Evolutionary conservation across 192 early-diverging fungal genomes (phyloP).

Genomic region (Dimargaris cristalligena): DNA sequence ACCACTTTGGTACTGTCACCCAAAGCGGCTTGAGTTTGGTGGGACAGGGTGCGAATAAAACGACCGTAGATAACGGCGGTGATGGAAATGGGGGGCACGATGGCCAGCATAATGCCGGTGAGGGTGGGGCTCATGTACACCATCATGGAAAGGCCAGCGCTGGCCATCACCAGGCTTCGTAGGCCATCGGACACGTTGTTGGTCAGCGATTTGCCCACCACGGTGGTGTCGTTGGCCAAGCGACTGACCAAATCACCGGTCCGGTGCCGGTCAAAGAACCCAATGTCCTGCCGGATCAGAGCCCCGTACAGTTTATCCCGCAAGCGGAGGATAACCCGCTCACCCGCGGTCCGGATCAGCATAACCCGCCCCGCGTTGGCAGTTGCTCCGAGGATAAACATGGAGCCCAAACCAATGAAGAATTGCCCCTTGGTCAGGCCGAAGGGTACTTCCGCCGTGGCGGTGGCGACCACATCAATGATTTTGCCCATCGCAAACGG

Average conservation of each 20-base stretch:
- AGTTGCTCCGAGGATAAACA: constrained; percentile 20
- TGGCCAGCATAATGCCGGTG: constrained; percentile 48
- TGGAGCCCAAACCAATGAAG: constrained; percentile 26
- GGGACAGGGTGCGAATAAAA: constrained; percentile 39
- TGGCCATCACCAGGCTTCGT: constrained; percentile 35
- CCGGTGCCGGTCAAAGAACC: constrained; percentile 28
- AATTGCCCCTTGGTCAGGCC: constrained; percentile 35
- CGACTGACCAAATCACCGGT: constrained; percentile 64
- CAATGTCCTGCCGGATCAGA: constrained; percentile 26
- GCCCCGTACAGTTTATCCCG: constrained; percentile 21
- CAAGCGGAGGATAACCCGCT: constrained; percentile 22
- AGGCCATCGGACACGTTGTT: constrained; percentile 61
- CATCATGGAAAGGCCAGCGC: constrained; percentile 48
- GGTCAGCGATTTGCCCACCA: constrained; percentile 57
- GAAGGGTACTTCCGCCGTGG: constrained; percentile 20
- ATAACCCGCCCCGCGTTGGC: constrained; percentile 23
- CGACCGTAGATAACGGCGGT: constrained; percentile 52
- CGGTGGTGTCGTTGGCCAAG: constrained; percentile 53
- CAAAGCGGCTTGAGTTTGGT: constrained; percentile 43
- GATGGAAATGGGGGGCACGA: constrained; percentile 55
- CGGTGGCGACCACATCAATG: constrained; percentile 42
- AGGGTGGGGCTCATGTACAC: constrained; percentile 44
- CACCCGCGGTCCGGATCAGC: constrained; percentile 23
- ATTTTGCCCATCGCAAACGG: constrained; percentile 53
- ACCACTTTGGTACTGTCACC: constrained; percentile 48